phyloP scores from a whole-genome alignment of 2,329 filamentous ascomycete genomes.

The Colletotrichum simmondsii region DNA sequence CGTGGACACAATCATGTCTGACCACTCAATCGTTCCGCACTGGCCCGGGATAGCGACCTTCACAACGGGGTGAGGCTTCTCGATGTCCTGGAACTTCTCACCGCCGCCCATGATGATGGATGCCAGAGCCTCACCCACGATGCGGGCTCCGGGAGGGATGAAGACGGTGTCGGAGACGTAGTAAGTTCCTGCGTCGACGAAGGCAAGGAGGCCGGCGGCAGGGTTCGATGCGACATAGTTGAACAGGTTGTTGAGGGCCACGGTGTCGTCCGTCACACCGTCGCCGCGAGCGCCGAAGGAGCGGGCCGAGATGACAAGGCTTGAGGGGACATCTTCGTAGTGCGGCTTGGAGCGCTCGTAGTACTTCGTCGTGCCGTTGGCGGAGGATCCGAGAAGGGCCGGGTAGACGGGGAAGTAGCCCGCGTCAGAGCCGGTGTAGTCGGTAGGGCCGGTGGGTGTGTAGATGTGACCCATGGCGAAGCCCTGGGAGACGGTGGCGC shows the following conservation, averaged over 20 bases:
- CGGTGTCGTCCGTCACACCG: conserved; percentile 79
- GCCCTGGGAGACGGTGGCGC: conserved; percentile 65
- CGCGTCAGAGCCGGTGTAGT: conserved; percentile 59
- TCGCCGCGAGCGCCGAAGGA: conserved; percentile 77
- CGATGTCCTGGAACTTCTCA: conserved; percentile 64
- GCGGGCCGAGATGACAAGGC: conserved; percentile 76
- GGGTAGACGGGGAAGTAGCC: conserved; percentile 59
- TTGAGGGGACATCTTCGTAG: conserved; percentile 70
- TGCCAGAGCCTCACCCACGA: conserved; percentile 69
- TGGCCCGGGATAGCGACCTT: conserved; percentile 74
- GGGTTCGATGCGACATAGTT: conserved; percentile 59
- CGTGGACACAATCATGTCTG: conserved; percentile 78
- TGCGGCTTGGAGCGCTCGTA: conserved; percentile 83
- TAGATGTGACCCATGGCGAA: conserved; percentile 69
- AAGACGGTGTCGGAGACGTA: conserved; percentile 65
- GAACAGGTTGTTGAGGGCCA: conserved; percentile 74
- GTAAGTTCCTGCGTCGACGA: conserved; percentile 72
- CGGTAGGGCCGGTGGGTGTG: conserved; percentile 53
- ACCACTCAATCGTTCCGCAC: conserved; percentile 74
- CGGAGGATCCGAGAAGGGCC: conserved; percentile 55
- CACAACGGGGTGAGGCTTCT: conserved; percentile 71
- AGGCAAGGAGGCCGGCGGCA: conserved; percentile 61
- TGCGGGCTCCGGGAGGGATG: conserved; percentile 60
- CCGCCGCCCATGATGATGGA: conserved; percentile 67
- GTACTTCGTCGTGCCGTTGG: conserved; percentile 57